phyloP scores from a whole-genome alignment of 192 early-diverging fungal species.

The Coemansia biformis region DNA sequence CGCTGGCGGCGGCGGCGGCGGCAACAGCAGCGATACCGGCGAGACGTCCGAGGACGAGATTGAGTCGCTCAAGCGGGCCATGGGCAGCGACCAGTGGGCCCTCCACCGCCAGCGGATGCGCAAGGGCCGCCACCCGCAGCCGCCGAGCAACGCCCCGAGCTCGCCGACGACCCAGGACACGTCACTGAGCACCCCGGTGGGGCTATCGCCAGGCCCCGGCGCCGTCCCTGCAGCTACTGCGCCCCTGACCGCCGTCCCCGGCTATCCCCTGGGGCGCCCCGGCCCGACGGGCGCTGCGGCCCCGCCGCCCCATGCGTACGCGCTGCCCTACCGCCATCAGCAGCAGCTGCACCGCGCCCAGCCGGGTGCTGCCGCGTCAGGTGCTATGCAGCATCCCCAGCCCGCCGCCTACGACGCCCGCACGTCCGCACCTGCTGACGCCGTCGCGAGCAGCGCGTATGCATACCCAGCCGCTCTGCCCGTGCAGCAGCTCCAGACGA shows the following conservation, averaged over 20 bases:
- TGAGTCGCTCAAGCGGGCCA: conserved; percentile 40
- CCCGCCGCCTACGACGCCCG: conserved; percentile 1
- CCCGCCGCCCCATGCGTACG: too few relatives aligned
- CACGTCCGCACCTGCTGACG: not conserved
- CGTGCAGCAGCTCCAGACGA: conserved; percentile 3
- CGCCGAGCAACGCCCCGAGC: conserved; percentile 13
- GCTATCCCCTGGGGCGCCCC: too few relatives aligned
- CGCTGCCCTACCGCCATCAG: conserved; percentile 7
- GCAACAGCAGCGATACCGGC: conserved; percentile 11
- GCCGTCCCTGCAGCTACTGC: conserved; percentile 2
- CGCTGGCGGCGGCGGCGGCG: not conserved
- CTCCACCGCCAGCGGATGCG: conserved; percentile 44
- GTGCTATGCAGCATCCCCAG: not conserved
- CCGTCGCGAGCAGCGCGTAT: conserved; percentile 4
- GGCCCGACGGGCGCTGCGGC: too few relatives aligned
- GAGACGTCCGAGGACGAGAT: conserved; percentile 48
- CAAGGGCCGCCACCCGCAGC: conserved; percentile 14
- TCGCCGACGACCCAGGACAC: conserved; percentile 17
- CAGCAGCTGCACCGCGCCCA: not conserved
- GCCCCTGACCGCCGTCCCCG: too few relatives aligned
- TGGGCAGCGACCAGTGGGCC: conserved; percentile 44
- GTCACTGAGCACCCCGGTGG: conserved; percentile 6
- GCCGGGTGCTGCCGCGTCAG: not conserved
- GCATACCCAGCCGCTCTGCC: conserved; percentile 7
- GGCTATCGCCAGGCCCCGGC: conserved; percentile 3